Percentiles rank a stretch among this genome's conserved stretches.
Evolutionary conservation across 2,329 filamentous ascomycete species (phyloP).

Genomic region (Colletotrichum simmondsii): DNA sequence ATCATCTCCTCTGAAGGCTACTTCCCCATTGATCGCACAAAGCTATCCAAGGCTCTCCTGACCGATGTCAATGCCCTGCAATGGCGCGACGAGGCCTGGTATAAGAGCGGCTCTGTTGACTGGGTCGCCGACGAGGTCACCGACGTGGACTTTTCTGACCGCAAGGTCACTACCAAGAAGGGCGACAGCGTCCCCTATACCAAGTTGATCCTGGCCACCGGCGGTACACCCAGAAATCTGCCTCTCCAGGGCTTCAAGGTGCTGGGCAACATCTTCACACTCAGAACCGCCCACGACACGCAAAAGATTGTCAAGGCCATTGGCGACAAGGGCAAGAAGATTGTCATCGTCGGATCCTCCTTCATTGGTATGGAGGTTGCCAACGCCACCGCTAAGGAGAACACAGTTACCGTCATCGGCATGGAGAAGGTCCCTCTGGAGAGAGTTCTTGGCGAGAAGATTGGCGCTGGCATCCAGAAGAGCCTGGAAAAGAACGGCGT

Average conservation of each 20-base stretch:
- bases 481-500: constrained; percentile 86
- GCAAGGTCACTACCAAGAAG: constrained; percentile 78
- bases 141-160: constrained; percentile 78
- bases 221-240: constrained; percentile 79
- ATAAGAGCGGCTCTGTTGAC: constrained; percentile 69
- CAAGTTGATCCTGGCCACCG: constrained; percentile 91
- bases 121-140: constrained; percentile 74
- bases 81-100: constrained; percentile 82
- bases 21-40: constrained; percentile 90
- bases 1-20: constrained; percentile 87
- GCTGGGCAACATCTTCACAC: constrained; percentile 85
- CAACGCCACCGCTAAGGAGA: constrained; percentile 81
- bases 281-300: constrained; percentile 81
- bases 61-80: constrained; percentile 83
- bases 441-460: constrained; percentile 82
- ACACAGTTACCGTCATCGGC: constrained; percentile 87
- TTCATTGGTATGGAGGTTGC: constrained; percentile 99
- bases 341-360: constrained; percentile 90
- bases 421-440: constrained; percentile 90
- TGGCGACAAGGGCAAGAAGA: constrained; percentile 87
- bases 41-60: constrained; percentile 93
- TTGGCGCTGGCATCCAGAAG: constrained; percentile 84
- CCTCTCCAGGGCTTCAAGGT: constrained; percentile 89
- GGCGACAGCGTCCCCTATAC: constrained; percentile 81
- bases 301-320: constrained; percentile 83